These are phyloP conservation scores for Rostrohypoxylon terebratum DNA, from an alignment of 495 filamentous ascomycete species.

Conservation along the genomic window DNA sequence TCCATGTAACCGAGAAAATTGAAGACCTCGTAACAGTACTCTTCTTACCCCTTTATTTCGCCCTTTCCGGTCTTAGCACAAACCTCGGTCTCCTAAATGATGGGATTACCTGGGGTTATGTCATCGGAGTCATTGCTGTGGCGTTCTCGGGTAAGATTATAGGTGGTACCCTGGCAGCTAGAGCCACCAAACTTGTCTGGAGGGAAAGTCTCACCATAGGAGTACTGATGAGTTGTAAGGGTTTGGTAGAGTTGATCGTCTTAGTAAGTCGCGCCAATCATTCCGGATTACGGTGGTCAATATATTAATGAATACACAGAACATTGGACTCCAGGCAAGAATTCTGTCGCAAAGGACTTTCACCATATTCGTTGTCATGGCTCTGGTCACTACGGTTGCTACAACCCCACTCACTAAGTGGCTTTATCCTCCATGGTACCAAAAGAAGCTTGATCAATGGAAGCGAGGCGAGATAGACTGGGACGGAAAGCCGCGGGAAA, in stretches of 20 bases:
- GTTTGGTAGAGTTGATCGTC: conserved; percentile 94
- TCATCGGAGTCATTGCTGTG: conserved; percentile 82
- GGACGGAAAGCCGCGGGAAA: conserved; percentile 74
- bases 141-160: conserved; percentile 89
- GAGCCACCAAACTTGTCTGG: conserved; percentile 84
- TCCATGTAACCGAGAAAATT: conserved; percentile 94
- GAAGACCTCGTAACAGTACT: conserved; percentile 90
- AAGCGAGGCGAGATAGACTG: conserved; percentile 93
- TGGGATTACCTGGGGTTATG: conserved; percentile 92
- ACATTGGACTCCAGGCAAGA: conserved; percentile 92
- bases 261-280: conserved; percentile 68
- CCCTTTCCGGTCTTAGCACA: conserved; percentile 89
- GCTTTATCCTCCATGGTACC: conserved; percentile 91
- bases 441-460: conserved; percentile 91
- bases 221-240: conserved; percentile 97
- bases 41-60: conserved; percentile 96
- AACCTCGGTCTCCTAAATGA: conserved; percentile 86
- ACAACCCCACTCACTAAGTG: conserved; percentile 84
- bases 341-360: conserved; percentile 90
- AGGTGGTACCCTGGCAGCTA: conserved; percentile 86
- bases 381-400: conserved; percentile 88
- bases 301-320: conserved; percentile 64
- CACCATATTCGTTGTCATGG: conserved; percentile 99
- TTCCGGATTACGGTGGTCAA: neutral
- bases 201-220: conserved; percentile 93